These are phyloP conservation scores for Pyricularia grisea DNA, from an alignment of 2,329 filamentous ascomycete genomes.

Conservation along the genomic window DNA sequence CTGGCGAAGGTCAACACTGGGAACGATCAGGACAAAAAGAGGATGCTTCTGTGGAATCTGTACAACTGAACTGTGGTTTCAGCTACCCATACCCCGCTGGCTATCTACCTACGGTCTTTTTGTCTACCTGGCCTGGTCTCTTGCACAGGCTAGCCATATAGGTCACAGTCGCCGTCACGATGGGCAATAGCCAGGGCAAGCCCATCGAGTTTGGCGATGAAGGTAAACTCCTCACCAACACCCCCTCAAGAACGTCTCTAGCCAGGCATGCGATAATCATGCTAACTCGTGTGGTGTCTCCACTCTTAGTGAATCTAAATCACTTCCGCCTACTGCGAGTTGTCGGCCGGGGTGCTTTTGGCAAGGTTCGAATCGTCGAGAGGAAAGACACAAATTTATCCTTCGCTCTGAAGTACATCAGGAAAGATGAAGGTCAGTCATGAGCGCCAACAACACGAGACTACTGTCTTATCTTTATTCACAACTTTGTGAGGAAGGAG, in stretches of 20 bases:
- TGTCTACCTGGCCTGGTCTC: not conserved
- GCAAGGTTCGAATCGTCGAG: constrained; percentile 97
- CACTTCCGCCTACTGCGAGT: constrained; percentile 93
- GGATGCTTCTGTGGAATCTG: not conserved
- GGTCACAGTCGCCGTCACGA: constrained; percentile 24
- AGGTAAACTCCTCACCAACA: constrained; percentile 47
- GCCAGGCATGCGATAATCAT: not conserved
- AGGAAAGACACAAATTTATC: constrained; percentile 89
- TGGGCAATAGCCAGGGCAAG: constrained; percentile 96
- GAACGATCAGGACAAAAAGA: not conserved
- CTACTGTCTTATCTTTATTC: constrained; percentile 3
- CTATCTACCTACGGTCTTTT: not conserved
- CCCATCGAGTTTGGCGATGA: constrained; percentile 87
- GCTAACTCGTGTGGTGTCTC: constrained; percentile 1
- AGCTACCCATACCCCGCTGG: not conserved
- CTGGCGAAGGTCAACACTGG: not conserved
- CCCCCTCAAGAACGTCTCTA: not conserved
- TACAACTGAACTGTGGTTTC: not conserved
- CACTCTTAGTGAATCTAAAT: constrained; percentile 73
- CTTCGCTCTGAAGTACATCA: constrained; percentile 96
- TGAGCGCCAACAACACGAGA: not conserved
- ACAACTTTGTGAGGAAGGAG: not conserved
- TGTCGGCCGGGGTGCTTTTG: constrained; percentile 95
- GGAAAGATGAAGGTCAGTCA: constrained; percentile 86
- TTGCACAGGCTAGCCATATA: not conserved